Percentiles rank a stretch among this genome's conserved stretches.
These are phyloP conservation scores for Globisporangium emineosum DNA, from an alignment of 352 stramenopile species.

Conservation along the genomic window DNA sequence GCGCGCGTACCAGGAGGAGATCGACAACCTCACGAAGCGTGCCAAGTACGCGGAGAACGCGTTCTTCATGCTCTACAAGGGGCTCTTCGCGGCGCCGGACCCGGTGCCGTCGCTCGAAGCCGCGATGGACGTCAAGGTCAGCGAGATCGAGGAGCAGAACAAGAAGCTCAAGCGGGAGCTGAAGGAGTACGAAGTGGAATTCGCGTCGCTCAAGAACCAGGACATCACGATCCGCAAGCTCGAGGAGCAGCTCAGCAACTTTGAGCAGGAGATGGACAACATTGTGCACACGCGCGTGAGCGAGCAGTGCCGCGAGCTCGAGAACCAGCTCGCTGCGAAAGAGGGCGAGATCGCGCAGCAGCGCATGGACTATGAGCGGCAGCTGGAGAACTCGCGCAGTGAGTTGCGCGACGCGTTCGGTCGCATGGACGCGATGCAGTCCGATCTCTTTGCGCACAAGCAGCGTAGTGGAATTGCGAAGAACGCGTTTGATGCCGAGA, in stretches of 20 bases:
- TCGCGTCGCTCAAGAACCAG: constrained; percentile 94
- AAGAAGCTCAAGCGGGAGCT: constrained; percentile 88
- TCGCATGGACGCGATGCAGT: constrained; percentile 87
- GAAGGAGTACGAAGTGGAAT: constrained; percentile 93
- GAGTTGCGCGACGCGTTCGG: constrained; percentile 67
- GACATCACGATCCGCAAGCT: constrained; percentile 96
- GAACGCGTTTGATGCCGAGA: constrained; percentile 72
- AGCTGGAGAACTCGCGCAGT: constrained; percentile 50
- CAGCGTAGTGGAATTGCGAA: constrained; percentile 60
- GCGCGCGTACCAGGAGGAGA: constrained; percentile 91
- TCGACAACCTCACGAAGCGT: constrained; percentile 88
- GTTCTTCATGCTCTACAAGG: constrained; percentile 88
- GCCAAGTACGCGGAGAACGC: constrained; percentile 90
- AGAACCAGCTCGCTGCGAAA: constrained; percentile 63
- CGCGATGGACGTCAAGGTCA: constrained; percentile 53
- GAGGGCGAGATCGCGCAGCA: constrained; percentile 80
- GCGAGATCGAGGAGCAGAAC: constrained; percentile 90
- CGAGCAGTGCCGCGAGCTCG: constrained; percentile 58
- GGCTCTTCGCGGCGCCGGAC: constrained; percentile 83
- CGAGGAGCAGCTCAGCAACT: constrained; percentile 85
- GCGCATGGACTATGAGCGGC: constrained; percentile 66
- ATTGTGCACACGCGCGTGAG: constrained; percentile 58
- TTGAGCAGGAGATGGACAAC: constrained; percentile 73
- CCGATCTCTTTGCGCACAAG: constrained; percentile 90
- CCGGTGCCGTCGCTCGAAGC: constrained; percentile 70